Evolutionary conservation across 169 alveolate genomes (phyloP).

Genomic region (Eimeria praecox): DNA sequence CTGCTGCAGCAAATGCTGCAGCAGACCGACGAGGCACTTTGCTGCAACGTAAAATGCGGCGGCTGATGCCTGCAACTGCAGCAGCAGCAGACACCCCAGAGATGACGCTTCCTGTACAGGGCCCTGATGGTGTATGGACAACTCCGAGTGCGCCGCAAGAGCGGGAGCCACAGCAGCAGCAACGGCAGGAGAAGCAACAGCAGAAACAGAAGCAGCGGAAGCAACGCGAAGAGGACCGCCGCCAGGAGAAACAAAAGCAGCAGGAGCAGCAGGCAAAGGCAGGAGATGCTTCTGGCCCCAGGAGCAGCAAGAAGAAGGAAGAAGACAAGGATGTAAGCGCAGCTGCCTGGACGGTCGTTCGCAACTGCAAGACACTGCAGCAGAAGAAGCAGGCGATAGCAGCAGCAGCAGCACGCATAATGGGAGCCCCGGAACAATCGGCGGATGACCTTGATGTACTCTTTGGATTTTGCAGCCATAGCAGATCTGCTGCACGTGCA

Average conservation of each 20-base stretch:
- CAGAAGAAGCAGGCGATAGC: slow-evolving; percentile 64
- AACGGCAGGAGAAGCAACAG: slow-evolving; percentile 41
- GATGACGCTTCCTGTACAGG: slow-evolving; percentile 3
- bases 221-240: not conserved
- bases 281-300: not conserved
- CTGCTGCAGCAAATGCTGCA: slow-evolving; percentile 27
- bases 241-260: no score
- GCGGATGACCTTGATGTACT: slow-evolving; percentile 19
- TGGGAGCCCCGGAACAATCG: slow-evolving; percentile 46
- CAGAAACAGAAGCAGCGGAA: slow-evolving; percentile 7
- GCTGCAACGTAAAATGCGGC: slow-evolving; percentile 50
- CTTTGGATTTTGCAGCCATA: slow-evolving; percentile 46
- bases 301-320: slow-evolving; percentile 6
- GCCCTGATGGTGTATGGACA: slow-evolving; percentile 43
- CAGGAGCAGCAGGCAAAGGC: slow-evolving; percentile 9
- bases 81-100: not conserved
- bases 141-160: slow-evolving; percentile 22
- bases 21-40: not conserved
- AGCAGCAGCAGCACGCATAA: slow-evolving; percentile 63
- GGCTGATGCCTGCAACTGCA: slow-evolving; percentile 57
- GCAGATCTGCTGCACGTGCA: not conserved
- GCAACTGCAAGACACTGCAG: slow-evolving; percentile 60
- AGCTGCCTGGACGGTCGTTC: slow-evolving; percentile 27
- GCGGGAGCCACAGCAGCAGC: slow-evolving; percentile 41
- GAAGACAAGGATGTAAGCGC: slow-evolving; percentile 22